phyloP scores from a whole-genome alignment of 495 filamentous ascomycete genomes.

The Immersiella caudata region DNA sequence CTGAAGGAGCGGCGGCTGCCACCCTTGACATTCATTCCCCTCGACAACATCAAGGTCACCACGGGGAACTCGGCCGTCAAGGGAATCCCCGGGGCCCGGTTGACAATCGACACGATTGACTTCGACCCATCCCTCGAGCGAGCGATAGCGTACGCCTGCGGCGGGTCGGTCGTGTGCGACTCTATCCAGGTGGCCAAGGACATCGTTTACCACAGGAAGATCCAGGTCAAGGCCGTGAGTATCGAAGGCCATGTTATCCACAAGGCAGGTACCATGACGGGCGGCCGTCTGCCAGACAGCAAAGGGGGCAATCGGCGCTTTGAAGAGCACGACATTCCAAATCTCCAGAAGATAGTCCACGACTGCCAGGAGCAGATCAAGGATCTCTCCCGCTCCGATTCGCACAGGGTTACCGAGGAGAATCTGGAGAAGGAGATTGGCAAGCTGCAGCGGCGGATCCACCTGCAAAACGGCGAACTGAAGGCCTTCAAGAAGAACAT shows the following conservation, averaged over 20 bases:
- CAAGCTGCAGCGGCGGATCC: constrained; percentile 77
- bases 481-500: constrained; percentile 84
- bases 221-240: constrained; percentile 92
- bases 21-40: constrained; percentile 87
- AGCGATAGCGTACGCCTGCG: constrained; percentile 92
- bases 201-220: constrained; percentile 80
- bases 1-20: constrained; percentile 84
- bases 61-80: constrained; percentile 86
- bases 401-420: constrained; percentile 76
- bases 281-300: constrained; percentile 75
- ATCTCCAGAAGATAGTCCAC: constrained; percentile 66
- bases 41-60: constrained; percentile 95
- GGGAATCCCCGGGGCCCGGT: constrained; percentile 78
- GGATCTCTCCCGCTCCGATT: constrained; percentile 73
- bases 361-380: constrained; percentile 73
- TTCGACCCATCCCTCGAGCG: constrained; percentile 86
- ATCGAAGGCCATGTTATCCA: constrained; percentile 92
- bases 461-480: constrained; percentile 72
- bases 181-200: constrained; percentile 80
- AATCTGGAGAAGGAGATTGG: constrained; percentile 75
- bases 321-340: constrained; percentile 86
- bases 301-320: constrained; percentile 78
- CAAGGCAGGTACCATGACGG: constrained; percentile 97
- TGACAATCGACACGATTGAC: constrained; percentile 95
- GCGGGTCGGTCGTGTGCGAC: constrained; percentile 95